Percentiles rank a stretch among this genome's conserved stretches.
phyloP scores from a whole-genome alignment of 495 filamentous ascomycete genomes.

The Podospora conica region DNA sequence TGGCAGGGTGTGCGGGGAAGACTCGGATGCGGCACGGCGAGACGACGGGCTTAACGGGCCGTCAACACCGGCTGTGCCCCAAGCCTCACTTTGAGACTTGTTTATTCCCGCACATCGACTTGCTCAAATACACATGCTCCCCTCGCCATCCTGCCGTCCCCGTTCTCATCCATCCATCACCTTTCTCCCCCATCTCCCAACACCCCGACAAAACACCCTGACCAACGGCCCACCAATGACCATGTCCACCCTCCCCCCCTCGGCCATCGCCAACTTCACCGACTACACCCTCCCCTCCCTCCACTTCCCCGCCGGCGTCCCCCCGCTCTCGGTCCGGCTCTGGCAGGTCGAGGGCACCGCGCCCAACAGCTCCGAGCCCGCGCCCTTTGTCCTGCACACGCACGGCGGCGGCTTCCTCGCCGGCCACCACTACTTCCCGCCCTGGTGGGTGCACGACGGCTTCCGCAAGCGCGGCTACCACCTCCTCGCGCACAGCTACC shows the following conservation, averaged over 20 bases:
- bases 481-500: constrained; percentile 29
- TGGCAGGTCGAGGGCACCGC: constrained; percentile 19
- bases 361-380: neutral
- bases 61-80: too few relatives aligned
- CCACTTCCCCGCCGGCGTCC: constrained; percentile 7
- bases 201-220: neutral
- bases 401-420: constrained; percentile 28
- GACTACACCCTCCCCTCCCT: constrained; percentile 23
- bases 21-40: too few relatives aligned
- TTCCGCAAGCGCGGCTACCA: constrained; percentile 24
- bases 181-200: neutral
- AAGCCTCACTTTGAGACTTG: too few relatives aligned
- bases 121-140: too few relatives aligned
- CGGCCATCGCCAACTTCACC: constrained; percentile 9
- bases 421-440: constrained; percentile 19
- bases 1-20: too few relatives aligned
- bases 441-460: constrained; percentile 21
- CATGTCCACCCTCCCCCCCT: neutral
- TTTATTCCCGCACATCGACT: too few relatives aligned
- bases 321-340: constrained; percentile 17
- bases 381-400: constrained; percentile 23
- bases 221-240: too few relatives aligned
- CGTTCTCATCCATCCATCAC: neutral
- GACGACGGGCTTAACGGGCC: too few relatives aligned
- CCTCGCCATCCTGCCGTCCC: too few relatives aligned